Base-by-base conservation (phyloP, 2,329 filamentous ascomycete genomes). In the Fusarium annulatum region DNA sequence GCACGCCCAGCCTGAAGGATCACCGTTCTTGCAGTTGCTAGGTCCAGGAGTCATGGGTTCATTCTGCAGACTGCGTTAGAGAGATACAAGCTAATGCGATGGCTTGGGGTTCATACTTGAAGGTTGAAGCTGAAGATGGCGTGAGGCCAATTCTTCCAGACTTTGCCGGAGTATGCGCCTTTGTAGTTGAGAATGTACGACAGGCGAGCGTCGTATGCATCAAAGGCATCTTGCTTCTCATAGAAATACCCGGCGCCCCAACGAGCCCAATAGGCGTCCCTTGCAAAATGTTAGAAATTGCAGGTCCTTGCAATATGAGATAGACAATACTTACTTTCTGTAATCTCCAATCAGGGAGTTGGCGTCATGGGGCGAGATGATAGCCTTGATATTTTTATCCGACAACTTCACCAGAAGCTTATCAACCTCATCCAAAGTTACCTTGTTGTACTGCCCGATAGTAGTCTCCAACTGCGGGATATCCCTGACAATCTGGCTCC, bases 1-100 rank as follows among this genome's bases (percentile, higher is more conserved):
- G 1, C 53, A 57, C 16, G 53, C 53, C 53, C 53, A 57, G 10
- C 53, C 53, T 7, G n/a, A 1, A 3, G 38, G 53, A 0, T 57
- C 39, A 0, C 39, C 53, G 7, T 57, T 57, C 30, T 34, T 23
- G 3, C 39, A 57, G 12, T 45, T 33, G 11, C 53, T 57, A 1
- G n/a, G 39, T 0, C n/a, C 21, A 26, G 39, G 39, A 15, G 53
- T 57, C 39, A 57, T 57, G 3, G 53, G 39, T 16, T 57, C 53
- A 14, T 57, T 57, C 53, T 57, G 4, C 9, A 21, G 26, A 8
- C 3, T 21, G 9, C 9, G 12, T 57, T 9, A 57, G n/a, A 8
- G 2, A 7, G 1, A 1, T 5, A 1, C 3, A 0, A 23, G 2
- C 3, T 14, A 4, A 19, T 9, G 3, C 0, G 48, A 7, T 14